Evolutionary conservation across 1,284 basidiomycete genomes (phyloP), one percentile per base, ranked within the genome.

Genomic region (Malassezia vespertilionis): DNA sequence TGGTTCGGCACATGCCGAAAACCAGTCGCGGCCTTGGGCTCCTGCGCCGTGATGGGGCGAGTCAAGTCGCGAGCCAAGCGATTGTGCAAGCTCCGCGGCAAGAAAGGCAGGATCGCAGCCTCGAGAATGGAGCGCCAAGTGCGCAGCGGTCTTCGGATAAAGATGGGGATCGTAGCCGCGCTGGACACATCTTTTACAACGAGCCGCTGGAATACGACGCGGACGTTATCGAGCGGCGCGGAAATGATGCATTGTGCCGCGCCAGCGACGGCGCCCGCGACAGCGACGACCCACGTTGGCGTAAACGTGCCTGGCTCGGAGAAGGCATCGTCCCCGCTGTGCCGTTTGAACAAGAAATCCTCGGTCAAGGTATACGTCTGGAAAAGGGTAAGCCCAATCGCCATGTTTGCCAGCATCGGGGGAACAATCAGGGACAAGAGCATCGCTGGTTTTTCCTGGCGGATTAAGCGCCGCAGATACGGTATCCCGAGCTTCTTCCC

Each of bases 191-290:
- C 41, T 23, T 26, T 36, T 18, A 52, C 49, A 22, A 60, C 44
- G 34, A 56, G 44, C 17, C 49, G 54, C 45, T 63, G 61, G 4
- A 74, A 56, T 15, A 74, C 60, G 18, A 72, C 57, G 12, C 73
- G 65, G 10, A 73, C 69, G 36, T 74, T 74, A 55, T 74, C 72
- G 12, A 74, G 61, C 0, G 73, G 73, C 0, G 72, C 69, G 2
- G 71, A 71, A 20, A 74, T 61, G 40, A 73, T 55, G 22, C 71
- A 71, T 48, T 74, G 73, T 0, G 71, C 68, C 1, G 69, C 68
- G 1, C 73, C 73, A 4, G 73, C 73, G 5, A 64, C 46, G 1
- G 61, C 60, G 10, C 72, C 72, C 1, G 71, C 63, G 1, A 53
- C 46, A 2, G 57, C 53, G 5, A 69, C 66, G 41, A 67, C 60